Base-by-base conservation (phyloP, 2,329 filamentous ascomycete genomes). In the Scedosporium boydii region DNA sequence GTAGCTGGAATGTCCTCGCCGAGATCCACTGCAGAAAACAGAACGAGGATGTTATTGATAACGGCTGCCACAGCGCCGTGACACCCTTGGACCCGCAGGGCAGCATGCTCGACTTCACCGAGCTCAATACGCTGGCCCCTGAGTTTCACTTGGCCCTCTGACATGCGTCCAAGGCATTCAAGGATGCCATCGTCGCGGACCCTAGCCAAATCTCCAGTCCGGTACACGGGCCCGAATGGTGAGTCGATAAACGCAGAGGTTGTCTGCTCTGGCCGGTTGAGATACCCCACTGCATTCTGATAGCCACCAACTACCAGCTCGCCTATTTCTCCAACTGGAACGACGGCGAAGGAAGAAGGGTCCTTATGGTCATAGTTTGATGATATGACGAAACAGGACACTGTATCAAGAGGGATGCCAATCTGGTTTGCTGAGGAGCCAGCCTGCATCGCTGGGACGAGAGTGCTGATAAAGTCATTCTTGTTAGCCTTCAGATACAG, bases 111-210 rank as follows among this genome's bases (percentile, higher is more conserved):
- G 21, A 92, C 80, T 69, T 93, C 91, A 0, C 89, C 89, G 4
- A 95, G 82, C 69, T 95, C 89, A 59, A 96, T 83, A 58, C 91
- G 82, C 73, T 96, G 92, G 1, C 92, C 92, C 61, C 91, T 83
- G 6, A 96, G 79, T 73, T 96, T 96, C 59, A 96, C 87, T 72
- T 97, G 93, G 0, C 90, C 91, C 59, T 85, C 84, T 2, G 84
- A 83, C 12, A 96, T 87, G 10, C 93, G 87, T 0, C 93, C 93
- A 41, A 93, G 80, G 69, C 90, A 96, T 71, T 96, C 89, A n/a
- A 97, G 78, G 0, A 81, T 83, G 0, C 91, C 90, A 64, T 89
- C 80, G 0, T 78, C 67, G 1, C 82, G 80, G 58, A 96, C 80
- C 23, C 83, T 82, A 4, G 89, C 93, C 70, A 89, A 91, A 73